Conservation (phyloP, 257 asterid genomes). For the Verbena officinalis region DNA sequence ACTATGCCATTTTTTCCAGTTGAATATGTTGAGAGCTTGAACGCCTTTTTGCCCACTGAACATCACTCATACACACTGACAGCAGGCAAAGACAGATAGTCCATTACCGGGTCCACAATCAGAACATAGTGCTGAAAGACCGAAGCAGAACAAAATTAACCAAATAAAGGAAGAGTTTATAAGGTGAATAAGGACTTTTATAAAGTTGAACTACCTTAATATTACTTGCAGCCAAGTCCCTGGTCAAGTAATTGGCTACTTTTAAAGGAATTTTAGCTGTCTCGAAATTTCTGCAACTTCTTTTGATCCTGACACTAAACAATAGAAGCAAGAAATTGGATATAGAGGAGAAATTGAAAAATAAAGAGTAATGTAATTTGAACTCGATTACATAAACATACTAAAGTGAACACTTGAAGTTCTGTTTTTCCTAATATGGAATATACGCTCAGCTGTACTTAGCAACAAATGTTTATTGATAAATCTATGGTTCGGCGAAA, state of each 20-base stretch:
- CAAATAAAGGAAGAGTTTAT: neutral
- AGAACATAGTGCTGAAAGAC: conserved; percentile 42
- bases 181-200: conserved; percentile 15
- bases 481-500: neutral
- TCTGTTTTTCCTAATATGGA: conserved; percentile 5
- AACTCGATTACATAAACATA: conserved; percentile 2
- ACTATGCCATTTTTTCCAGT: conserved; percentile 62
- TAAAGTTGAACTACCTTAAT: conserved; percentile 13
- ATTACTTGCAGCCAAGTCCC: conserved; percentile 16
- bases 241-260: conserved; percentile 2
- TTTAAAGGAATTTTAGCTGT: conserved; percentile 3
- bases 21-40: conserved; percentile 64
- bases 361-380: neutral
- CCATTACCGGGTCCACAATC: conserved; percentile 52
- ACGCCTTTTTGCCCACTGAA: conserved; percentile 71
- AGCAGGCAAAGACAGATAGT: conserved; percentile 53
- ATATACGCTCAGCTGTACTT: neutral
- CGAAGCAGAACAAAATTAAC: conserved; percentile 20
- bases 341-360: conserved; percentile 14
- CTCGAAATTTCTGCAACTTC: neutral
- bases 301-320: conserved; percentile 15
- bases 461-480: neutral
- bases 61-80: conserved; percentile 72
- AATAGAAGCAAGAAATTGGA: conserved; percentile 15
- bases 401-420: conserved; percentile 1